phyloP scores from a whole-genome alignment of 2,329 filamentous ascomycete species.

The Sordariomycetes sp. region DNA sequence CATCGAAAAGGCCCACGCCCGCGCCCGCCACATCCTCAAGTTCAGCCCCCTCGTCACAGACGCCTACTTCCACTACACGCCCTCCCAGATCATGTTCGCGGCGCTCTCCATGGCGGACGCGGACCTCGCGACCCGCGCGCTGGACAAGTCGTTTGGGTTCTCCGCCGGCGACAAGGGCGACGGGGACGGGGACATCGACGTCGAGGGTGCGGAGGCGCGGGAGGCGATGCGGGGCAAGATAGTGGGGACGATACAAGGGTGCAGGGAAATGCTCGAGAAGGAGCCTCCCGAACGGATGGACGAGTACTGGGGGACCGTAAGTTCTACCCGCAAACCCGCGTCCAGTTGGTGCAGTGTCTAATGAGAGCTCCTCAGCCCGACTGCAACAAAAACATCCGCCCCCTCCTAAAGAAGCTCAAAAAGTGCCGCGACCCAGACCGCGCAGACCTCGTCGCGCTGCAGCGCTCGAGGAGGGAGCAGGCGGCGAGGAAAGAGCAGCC shows the following conservation, averaged over 20 bases:
- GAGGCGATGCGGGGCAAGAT: constrained; percentile 30
- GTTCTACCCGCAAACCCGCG: constrained; percentile 7
- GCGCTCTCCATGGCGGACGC: constrained; percentile 64
- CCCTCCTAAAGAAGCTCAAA: constrained; percentile 55
- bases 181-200: constrained; percentile 9
- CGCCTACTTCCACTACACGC: constrained; percentile 93
- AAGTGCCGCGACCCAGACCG: constrained; percentile 64
- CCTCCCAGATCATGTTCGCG: constrained; percentile 84
- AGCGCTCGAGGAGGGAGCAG: constrained; percentile 48
- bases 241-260: constrained; percentile 31
- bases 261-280: constrained; percentile 38
- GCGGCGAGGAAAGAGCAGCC: constrained; percentile 26
- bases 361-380: constrained; percentile 25
- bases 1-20: constrained; percentile 52
- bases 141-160: constrained; percentile 12
- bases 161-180: constrained; percentile 13
- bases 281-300: constrained; percentile 43
- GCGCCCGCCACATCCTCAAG: constrained; percentile 61
- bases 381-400: constrained; percentile 34
- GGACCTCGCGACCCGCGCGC: constrained; percentile 32
- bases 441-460: constrained; percentile 56
- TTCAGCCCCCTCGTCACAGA: constrained; percentile 78
- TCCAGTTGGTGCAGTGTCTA: not conserved
- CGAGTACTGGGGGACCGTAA: constrained; percentile 39
- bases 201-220: constrained; percentile 12